These are phyloP conservation scores for Wickerhamiella nectarea DNA, from an alignment of 805 yeast genomes.

Conservation along the genomic window DNA sequence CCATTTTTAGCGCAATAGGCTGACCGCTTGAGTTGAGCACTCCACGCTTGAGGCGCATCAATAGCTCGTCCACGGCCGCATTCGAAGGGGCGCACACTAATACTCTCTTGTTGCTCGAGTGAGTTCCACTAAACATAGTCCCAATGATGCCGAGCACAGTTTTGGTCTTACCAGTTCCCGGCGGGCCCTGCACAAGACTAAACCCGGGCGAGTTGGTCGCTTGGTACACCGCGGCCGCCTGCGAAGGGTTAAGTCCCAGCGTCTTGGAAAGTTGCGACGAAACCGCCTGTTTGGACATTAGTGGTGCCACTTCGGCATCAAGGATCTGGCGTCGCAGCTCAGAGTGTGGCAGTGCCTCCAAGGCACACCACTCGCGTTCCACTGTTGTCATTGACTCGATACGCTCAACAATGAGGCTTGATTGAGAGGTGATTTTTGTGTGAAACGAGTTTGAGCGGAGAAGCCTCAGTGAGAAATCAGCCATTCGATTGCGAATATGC, in stretches of 20 bases:
- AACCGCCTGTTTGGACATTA: conserved; percentile 24
- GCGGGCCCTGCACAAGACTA: conserved; percentile 89
- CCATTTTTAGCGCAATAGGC: conserved; percentile 47
- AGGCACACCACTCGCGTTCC: conserved; percentile 81
- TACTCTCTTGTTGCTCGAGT: conserved; percentile 35
- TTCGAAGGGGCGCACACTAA: conserved; percentile 95
- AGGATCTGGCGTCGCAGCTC: conserved; percentile 59
- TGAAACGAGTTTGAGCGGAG: conserved; percentile 35
- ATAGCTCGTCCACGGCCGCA: conserved; percentile 96
- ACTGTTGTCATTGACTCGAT: conserved; percentile 82
- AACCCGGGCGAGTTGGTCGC: conserved; percentile 60
- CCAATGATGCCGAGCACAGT: conserved; percentile 90
- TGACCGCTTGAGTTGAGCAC: conserved; percentile 34
- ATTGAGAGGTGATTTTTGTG: conserved; percentile 46
- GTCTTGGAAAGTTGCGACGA: conserved; percentile 32
- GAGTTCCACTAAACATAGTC: conserved; percentile 33
- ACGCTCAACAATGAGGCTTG: conserved; percentile 51
- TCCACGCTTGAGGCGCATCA: conserved; percentile 65
- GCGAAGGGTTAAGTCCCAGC: conserved; percentile 69
- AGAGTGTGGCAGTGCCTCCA: conserved; percentile 70
- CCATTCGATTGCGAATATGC: conserved; percentile 42
- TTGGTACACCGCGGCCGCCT: conserved; percentile 76
- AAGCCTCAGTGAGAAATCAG: conserved; percentile 65
- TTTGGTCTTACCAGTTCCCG: conserved; percentile 98
- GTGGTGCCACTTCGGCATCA: conserved; percentile 43